Evolutionary conservation across 495 filamentous ascomycete species (phyloP).

Genomic region (Podospora pseudocomata): DNA sequence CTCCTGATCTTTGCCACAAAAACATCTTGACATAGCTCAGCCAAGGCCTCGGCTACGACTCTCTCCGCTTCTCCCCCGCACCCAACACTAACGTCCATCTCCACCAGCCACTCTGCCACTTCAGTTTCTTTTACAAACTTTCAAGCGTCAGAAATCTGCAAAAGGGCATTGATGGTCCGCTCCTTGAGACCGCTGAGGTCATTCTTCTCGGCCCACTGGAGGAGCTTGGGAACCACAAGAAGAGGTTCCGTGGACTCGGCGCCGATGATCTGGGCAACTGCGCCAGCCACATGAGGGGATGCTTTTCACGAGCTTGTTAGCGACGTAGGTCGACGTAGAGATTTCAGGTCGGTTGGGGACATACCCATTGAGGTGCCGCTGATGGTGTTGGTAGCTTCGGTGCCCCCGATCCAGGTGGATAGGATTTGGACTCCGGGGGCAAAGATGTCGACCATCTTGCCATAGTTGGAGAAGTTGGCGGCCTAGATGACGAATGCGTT

Average conservation of each 20-base stretch:
- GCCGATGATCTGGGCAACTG: not conserved
- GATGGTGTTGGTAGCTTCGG: conserved; percentile 52
- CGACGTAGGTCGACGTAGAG: not conserved
- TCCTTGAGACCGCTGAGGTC: not conserved
- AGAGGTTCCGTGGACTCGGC: not conserved
- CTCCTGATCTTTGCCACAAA: no score
- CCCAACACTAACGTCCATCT: no score
- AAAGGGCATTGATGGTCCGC: conserved; percentile 4
- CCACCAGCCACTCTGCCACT: no score
- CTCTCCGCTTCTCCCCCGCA: no score
- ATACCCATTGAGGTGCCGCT: conserved; percentile 54
- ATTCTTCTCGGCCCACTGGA: conserved; percentile 5
- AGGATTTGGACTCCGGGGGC: conserved; percentile 51
- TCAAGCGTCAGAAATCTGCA: conserved; percentile 5
- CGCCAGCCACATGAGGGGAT: conserved; percentile 17
- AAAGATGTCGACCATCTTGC: conserved; percentile 49
- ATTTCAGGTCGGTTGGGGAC: not conserved
- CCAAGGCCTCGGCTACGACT: no score
- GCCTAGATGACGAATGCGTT: not conserved
- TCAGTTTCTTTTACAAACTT: not conserved
- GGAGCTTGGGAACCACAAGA: not conserved
- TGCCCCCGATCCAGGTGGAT: conserved; percentile 52
- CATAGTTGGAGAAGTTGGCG: not conserved
- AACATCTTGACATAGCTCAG: no score
- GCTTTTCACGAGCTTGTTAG: conserved; percentile 2